Evolutionary conservation across 768 basidiomycete species (phyloP), one percentile per base, ranked within the genome.

Genomic region (Lactarius sp.): DNA sequence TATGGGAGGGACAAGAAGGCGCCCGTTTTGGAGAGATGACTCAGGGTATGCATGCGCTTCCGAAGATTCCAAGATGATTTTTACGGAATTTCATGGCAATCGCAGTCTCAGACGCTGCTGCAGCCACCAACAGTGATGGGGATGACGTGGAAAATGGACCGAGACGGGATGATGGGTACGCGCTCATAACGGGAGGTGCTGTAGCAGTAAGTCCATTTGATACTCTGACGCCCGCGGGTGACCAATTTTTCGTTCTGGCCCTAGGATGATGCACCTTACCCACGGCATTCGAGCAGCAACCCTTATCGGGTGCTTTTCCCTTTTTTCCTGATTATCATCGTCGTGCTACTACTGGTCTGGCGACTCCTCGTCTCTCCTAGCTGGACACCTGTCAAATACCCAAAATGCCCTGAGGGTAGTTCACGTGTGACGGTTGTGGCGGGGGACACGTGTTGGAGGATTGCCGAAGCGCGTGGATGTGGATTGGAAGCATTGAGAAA

Each of bases 1-100:
- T 73, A 65, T 84, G 70, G 86, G 84, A 83, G 72, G 81, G 81
- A 37, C 74, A 80, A 18, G 79, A 85, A 65, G 88, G 88, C 27
- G 80, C 84, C 39, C 75, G 84, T 70, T 89, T 80, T 66, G 84
- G 89, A 27, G 77, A 81, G 60, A 66, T 82, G 69, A 75, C 66
- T 20, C 74, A 70, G 73, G 77, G 80, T 82, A 71, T 47, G 68
- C 64, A 13, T 47, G 27, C 37, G 16, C 7, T 9, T 51, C 51
- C 42, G 4, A 12, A 37, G 9, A 7, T 10, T 37, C 37, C 16
- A 16, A 18, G 39, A 47, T 39, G 5, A 37, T 9, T 34, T 27
- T 60, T 47, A 42, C 31, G 16, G 16, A 50, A 16, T 33, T 49
- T 61, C 18, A 44, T 50, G 46, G n/a, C 12, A 31, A 8, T 46